Evolutionary conservation across 106 monocot genomes (phyloP).

Genomic region (Narthecium ossifragum): DNA sequence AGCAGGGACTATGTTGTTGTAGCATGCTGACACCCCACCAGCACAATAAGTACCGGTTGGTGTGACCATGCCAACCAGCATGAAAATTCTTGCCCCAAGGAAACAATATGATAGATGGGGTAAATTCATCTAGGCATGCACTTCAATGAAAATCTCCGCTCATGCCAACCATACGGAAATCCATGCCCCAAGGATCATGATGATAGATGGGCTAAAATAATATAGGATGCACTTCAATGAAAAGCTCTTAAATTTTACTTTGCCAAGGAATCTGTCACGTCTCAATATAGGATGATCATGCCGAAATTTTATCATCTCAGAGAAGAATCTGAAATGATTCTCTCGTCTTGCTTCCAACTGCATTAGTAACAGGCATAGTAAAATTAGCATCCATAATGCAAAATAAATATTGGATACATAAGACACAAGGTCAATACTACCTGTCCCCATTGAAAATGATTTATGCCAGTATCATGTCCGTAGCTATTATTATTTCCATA

Average conservation of each 20-base stretch:
- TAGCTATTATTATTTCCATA: conserved; percentile 98
- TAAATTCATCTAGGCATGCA: no score
- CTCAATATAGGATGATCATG: conserved; percentile 50
- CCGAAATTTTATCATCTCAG: conserved; percentile 82
- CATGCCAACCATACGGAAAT: no score
- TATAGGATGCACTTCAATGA: conserved; percentile 3
- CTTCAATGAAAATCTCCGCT: no score
- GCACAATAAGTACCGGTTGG: no score
- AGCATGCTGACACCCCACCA: no score
- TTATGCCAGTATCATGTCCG: conserved; percentile 89
- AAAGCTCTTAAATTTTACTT: conserved; percentile 32
- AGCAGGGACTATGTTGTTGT: no score
- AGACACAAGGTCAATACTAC: conserved; percentile 24
- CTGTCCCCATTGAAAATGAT: conserved; percentile 89
- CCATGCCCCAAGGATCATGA: no score
- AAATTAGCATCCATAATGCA: background rate
- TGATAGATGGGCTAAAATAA: no score
- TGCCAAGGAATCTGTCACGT: conserved; percentile 58
- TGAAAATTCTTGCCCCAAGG: no score
- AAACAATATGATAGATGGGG: no score
- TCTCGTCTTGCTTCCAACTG: conserved; percentile 73
- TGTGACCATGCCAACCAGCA: no score
- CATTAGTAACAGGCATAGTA: conserved; percentile 2
- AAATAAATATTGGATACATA: background rate
- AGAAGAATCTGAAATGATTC: conserved; percentile 79